phyloP scores from a whole-genome alignment of 2,329 filamentous ascomycete species.

The Ascochyta pisi region DNA sequence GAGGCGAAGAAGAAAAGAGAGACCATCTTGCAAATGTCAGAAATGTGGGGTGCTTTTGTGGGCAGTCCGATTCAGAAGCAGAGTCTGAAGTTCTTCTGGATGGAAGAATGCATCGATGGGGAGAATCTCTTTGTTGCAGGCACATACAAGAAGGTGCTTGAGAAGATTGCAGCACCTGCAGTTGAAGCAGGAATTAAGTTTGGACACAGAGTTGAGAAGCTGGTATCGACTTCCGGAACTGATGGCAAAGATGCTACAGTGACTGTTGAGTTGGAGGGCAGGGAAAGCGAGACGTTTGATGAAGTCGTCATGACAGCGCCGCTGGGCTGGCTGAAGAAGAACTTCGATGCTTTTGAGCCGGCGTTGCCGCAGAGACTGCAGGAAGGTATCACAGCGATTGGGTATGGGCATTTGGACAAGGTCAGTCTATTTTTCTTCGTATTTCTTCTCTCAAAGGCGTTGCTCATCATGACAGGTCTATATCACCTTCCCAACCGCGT shows the following conservation, averaged over 20 bases:
- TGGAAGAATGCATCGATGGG: slow-evolving; percentile 79
- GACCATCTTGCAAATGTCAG: slow-evolving; percentile 61
- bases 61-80: slow-evolving; percentile 69
- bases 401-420: slow-evolving; percentile 76
- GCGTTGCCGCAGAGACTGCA: slow-evolving; percentile 63
- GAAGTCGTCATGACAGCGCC: slow-evolving; percentile 73
- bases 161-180: slow-evolving; percentile 65
- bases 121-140: slow-evolving; percentile 69
- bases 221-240: slow-evolving; percentile 31
- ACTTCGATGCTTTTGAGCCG: slow-evolving; percentile 63
- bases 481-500: slow-evolving; percentile 73
- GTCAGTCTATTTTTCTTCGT: slow-evolving; percentile 43
- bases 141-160: slow-evolving; percentile 67
- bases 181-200: slow-evolving; percentile 63
- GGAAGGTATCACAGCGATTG: slow-evolving; percentile 68
- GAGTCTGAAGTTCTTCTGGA: slow-evolving; percentile 77
- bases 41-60: slow-evolving; percentile 75
- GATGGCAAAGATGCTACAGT: slow-evolving; percentile 29
- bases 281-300: slow-evolving; percentile 63
- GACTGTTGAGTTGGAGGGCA: slow-evolving; percentile 55
- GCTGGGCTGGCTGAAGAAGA: slow-evolving; percentile 61
- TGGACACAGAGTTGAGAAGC: slow-evolving; percentile 55
- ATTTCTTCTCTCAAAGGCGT: slow-evolving; percentile 27
- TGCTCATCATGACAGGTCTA: slow-evolving; percentile 44
- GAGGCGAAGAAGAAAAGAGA: slow-evolving; percentile 56